Evolutionary conservation across 2,329 filamentous ascomycete genomes (phyloP), one percentile per base, ranked within the genome.

Genomic region (Pseudocercospora musae): DNA sequence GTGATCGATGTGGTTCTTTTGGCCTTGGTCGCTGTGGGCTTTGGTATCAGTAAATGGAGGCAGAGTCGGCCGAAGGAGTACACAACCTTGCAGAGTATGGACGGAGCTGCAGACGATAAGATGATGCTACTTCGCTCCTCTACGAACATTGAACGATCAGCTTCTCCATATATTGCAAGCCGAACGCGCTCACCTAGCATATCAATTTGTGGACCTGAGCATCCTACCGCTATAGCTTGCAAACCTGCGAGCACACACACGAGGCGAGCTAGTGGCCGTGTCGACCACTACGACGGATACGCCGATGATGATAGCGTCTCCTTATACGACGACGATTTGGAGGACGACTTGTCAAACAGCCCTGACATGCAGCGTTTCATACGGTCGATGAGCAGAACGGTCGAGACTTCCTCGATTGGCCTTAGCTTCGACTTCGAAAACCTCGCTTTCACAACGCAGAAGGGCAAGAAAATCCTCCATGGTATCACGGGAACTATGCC

Each of bases 401-500:
- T 83, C 1, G 80, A 82, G 33, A 81, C 79, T 1, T 76, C 78
- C 5, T 78, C 79, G 25, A 81, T 85, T 62, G 84, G 84, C 2
- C 73, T 86, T 18, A 81, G 79, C 2, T 85, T 86, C 67, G 78
- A 79, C 21, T 86, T 84, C 62, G 74, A 79, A 4, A 76, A 81
- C 42, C 75, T 86, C 2, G 75, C 75, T 23, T 70, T 67, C 60
- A 52, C 62, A 15, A 69, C 68, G 8, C 64, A 56, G 20, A 54
- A 52, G 8, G 64, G 63, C 18, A 69, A 71, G 60, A 79, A 76
- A 57, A 81, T 86, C 56, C 74, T 86, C 4, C 78, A 81, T 54
- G 80, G 82, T 11, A 80, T 86, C 5, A 85, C 82, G 0, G 84
- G 84, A 0, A 79, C 76, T 4, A 85, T 86, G 68, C 75, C 83